phyloP scores from a whole-genome alignment of 2,329 filamentous ascomycete species.

The Fusarium sp. region DNA sequence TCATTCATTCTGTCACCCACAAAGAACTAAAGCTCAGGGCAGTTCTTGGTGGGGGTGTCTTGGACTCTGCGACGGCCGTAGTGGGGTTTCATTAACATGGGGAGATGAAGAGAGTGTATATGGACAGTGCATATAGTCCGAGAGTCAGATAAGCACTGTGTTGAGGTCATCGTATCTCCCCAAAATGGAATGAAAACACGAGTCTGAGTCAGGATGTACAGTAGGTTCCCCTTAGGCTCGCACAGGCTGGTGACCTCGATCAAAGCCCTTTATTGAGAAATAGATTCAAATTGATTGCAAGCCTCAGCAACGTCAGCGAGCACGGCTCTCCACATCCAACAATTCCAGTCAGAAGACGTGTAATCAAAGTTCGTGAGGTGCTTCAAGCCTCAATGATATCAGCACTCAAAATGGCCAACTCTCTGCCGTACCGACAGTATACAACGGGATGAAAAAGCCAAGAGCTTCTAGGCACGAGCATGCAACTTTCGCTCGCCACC shows the following conservation, averaged over 20 bases:
- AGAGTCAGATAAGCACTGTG: slow-evolving; percentile 17
- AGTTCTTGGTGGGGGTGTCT: slow-evolving; percentile 43
- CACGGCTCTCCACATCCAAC: slow-evolving; percentile 37
- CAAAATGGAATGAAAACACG: too few relatives aligned
- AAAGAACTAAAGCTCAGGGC: slow-evolving; percentile 12
- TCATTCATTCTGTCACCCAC: slow-evolving; percentile 36
- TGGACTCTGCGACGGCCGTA: slow-evolving; percentile 19
- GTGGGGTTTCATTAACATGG: slow-evolving; percentile 42
- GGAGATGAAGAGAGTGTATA: slow-evolving; percentile 8
- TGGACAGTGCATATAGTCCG: slow-evolving; percentile 3
- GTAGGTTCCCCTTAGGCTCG: slow-evolving; percentile 22
- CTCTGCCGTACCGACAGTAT: not conserved
- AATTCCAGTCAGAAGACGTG: slow-evolving; percentile 41
- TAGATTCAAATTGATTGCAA: slow-evolving; percentile 35
- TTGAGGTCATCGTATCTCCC: not conserved
- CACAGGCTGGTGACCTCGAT: slow-evolving; percentile 27
- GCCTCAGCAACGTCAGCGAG: slow-evolving; percentile 31
- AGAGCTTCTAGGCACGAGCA: slow-evolving; percentile 19
- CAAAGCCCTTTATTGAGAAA: slow-evolving; percentile 34
- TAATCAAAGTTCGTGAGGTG: slow-evolving; percentile 14
- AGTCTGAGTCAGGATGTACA: slow-evolving; percentile 43
- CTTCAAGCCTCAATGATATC: slow-evolving; percentile 23
- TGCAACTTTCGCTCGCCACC: slow-evolving; percentile 34
- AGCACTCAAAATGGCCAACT: not conserved
- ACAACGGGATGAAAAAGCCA: slow-evolving; percentile 4